Evolutionary conservation across 2,329 filamentous ascomycete genomes (phyloP).

Genomic region (Talaromyces rugulosus): DNA sequence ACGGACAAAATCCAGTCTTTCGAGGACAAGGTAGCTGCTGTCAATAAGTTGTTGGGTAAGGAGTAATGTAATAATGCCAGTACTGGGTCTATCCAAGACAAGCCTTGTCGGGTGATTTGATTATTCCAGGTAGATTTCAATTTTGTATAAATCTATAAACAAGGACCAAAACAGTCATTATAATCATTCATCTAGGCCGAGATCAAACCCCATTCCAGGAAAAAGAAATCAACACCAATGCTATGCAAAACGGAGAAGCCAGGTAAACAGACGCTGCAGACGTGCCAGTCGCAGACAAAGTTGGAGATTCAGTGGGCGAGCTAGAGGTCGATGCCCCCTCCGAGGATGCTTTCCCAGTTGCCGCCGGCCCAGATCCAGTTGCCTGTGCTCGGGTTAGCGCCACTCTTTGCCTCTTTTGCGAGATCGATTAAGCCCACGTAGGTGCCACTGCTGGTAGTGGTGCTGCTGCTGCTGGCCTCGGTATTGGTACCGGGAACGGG

Average conservation of each 20-base stretch:
- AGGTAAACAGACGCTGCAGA: slow-evolving; percentile 2
- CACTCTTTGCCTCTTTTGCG: slow-evolving; percentile 32
- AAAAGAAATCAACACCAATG: neutral
- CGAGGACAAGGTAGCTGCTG: slow-evolving; percentile 69
- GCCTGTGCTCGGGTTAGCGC: slow-evolving; percentile 34
- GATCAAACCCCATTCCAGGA: neutral
- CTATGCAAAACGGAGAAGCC: neutral
- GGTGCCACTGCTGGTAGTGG: slow-evolving; percentile 28
- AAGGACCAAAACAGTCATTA: neutral
- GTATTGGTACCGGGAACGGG: slow-evolving; percentile 25
- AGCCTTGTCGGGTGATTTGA: neutral
- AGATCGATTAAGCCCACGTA: slow-evolving; percentile 36
- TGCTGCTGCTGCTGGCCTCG: slow-evolving; percentile 20
- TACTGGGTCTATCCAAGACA: neutral
- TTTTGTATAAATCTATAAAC: neutral
- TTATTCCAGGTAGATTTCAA: neutral
- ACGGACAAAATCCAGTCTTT: slow-evolving; percentile 83
- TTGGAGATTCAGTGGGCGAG: neutral
- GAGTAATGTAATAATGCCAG: slow-evolving; percentile 8
- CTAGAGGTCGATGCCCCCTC: slow-evolving; percentile 36
- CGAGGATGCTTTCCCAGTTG: slow-evolving; percentile 36
- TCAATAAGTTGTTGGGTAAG: slow-evolving; percentile 49
- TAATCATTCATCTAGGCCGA: neutral
- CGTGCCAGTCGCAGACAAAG: neutral
- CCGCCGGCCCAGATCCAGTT: slow-evolving; percentile 44